Evolutionary conservation across 257 asterid species (phyloP).

Genomic region (Solanum sitiens): DNA sequence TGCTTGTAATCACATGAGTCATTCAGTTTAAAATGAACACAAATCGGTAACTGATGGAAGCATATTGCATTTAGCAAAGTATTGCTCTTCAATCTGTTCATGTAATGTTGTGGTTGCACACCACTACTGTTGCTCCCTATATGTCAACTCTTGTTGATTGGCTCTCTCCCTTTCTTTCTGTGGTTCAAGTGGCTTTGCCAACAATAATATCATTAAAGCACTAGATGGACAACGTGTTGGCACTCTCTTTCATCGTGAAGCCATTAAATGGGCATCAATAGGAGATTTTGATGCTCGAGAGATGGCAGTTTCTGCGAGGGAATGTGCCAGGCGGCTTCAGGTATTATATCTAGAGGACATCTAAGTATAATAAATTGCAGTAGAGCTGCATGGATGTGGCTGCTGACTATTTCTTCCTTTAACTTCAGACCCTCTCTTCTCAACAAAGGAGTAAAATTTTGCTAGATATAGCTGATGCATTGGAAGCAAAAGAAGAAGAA

Average conservation of each 20-base stretch:
- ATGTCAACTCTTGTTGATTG: background rate
- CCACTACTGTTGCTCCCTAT: background rate
- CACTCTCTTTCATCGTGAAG: constrained; percentile 69
- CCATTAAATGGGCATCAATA: constrained; percentile 39
- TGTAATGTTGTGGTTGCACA: background rate
- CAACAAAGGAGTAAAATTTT: constrained; percentile 59
- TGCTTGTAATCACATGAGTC: background rate
- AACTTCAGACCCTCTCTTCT: constrained; percentile 44
- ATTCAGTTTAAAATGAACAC: background rate
- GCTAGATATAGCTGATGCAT: constrained; percentile 52
- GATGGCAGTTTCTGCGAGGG: constrained; percentile 80
- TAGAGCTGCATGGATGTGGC: background rate
- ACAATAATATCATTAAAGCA: constrained; percentile 49
- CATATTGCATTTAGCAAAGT: background rate
- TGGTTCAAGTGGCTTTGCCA: constrained; percentile 50
- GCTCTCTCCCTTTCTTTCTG: constrained; percentile 2
- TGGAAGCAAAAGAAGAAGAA: constrained; percentile 36
- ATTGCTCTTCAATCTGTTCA: background rate
- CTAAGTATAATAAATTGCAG: background rate
- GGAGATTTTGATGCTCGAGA: constrained; percentile 42
- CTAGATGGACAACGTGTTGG: constrained; percentile 58
- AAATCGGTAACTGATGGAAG: background rate
- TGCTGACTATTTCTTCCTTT: background rate
- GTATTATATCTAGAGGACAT: constrained; percentile 7
- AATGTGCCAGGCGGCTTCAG: constrained; percentile 61